Conservation (phyloP, 225 moss, liverwort and hornwort species). For the Antitrichia curtipendula region DNA sequence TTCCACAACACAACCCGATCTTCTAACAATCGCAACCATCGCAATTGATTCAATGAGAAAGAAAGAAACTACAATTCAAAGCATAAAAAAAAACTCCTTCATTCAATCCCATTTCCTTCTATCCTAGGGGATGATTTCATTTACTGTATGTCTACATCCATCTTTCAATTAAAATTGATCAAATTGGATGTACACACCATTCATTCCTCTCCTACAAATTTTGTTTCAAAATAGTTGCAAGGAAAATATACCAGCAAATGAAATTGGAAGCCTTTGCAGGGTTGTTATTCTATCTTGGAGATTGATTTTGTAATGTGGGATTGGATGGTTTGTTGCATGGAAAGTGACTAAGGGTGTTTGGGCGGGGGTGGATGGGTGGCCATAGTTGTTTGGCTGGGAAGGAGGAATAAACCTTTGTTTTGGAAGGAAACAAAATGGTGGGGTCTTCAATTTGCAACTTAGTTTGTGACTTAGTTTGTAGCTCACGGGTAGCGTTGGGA, state of each 20-base stretch:
- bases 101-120: background rate
- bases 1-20: background rate
- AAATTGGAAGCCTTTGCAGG: background rate
- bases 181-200: background rate
- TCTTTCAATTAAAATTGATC: too few relatives aligned
- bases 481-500: background rate
- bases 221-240: background rate
- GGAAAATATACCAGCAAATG: background rate
- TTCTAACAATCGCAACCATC: background rate
- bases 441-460: background rate
- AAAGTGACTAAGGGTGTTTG: too few relatives aligned
- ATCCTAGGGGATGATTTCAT: background rate
- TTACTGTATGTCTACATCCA: too few relatives aligned
- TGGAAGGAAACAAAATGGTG: background rate
- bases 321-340: background rate
- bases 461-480: accelerated
- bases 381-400: too few relatives aligned
- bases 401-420: too few relatives aligned
- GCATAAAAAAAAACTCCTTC: background rate
- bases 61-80: too few relatives aligned
- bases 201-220: background rate
- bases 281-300: background rate
- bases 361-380: too few relatives aligned
- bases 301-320: background rate
- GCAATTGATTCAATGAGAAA: background rate